Base-by-base conservation (phyloP, 1,284 basidiomycete genomes). In the Cystobasidium slooffiae region DNA sequence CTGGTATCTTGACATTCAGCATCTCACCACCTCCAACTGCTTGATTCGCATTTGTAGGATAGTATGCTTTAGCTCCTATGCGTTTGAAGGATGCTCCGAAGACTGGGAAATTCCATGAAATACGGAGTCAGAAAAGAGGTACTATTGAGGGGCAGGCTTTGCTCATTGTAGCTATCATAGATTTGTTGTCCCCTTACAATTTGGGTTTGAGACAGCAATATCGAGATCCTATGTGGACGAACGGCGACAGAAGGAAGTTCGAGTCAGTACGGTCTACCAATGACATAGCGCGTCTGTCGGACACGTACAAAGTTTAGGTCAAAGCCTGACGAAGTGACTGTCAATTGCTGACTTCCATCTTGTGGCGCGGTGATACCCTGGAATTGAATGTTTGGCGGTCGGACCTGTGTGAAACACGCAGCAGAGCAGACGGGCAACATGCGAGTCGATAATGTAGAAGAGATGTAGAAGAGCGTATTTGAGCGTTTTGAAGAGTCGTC, bases 371-470 rank as follows among this genome's bases (percentile, higher is more conserved):
- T 77, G 55, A 81, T 77, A 20, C 79, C 79, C 24, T 80, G 75
- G 73, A 81, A 81, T 6, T 68, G 65, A 41, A 81, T 79, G 31
- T 80, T 80, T n/a, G 80, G 80, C 20, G 80, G 80, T 46, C 78
- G 76, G 66, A 80, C 78, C 80, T 80, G 81, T 10, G 46, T 12
- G 46, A 49, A 3, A 6, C 14, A 6, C 1, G 46, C 46, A 18
- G n/a, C 12, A 14, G 12, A 49, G 12, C 6, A 14, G 46, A n/a
- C 6, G n/a, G 46, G 14, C 24, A 51, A 14, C 24, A 49, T 12
- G 46, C 14, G 31, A 31, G 12, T 7, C 24, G 39, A 6, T 2
- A 12, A 6, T 6, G n/a, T n/a, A 6, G 3, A 49, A 6, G 2
- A 49, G n/a, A 49, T 3, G 6, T 49, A 49, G 46, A 49, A 14